A percentile compares a stretch with the other conserved stretches of the same genome.
Conservation (phyloP, 2,329 filamentous ascomycete genomes). For the Fusarium buxicola region DNA sequence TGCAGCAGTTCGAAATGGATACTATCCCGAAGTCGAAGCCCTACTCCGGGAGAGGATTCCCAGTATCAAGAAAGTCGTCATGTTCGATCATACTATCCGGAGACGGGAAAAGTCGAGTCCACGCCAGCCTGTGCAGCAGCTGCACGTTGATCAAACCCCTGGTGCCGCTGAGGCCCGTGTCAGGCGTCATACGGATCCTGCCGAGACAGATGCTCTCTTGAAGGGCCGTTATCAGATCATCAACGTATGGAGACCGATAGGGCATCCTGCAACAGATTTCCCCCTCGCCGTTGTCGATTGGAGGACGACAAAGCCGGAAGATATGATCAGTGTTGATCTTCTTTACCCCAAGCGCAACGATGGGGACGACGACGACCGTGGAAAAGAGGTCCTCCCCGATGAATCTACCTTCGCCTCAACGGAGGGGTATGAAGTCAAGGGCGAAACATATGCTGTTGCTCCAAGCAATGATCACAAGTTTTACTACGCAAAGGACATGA, state of each 20-base stretch:
- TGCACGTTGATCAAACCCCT: conserved; percentile 79
- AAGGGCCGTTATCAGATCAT: conserved; percentile 63
- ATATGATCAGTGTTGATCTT: conserved; percentile 40
- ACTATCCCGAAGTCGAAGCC: conserved; percentile 71
- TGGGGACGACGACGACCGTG: conserved; percentile 39
- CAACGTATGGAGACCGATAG: conserved; percentile 57
- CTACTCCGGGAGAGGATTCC: conserved; percentile 66
- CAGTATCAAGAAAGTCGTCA: conserved; percentile 69
- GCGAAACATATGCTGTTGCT: conserved; percentile 38
- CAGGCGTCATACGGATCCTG: conserved; percentile 64
- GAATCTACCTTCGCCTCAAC: conserved; percentile 26
- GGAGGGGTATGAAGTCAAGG: conserved; percentile 40
- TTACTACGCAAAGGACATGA: conserved; percentile 46
- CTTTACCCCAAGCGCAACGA: conserved; percentile 41
- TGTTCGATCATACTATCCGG: conserved; percentile 80
- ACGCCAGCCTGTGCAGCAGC: conserved; percentile 74
- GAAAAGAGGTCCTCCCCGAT: conserved; percentile 40
- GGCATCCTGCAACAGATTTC: conserved; percentile 39
- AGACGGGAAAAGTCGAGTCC: conserved; percentile 64
- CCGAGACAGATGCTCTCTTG: conserved; percentile 54
- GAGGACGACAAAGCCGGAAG: conserved; percentile 39
- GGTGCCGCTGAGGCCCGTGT: conserved; percentile 70
- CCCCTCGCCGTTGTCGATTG: conserved; percentile 44
- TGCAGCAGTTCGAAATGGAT: conserved; percentile 62
- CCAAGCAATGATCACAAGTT: conserved; percentile 39